Base-by-base conservation (phyloP, 2,329 filamentous ascomycete genomes). In the Pseudocercospora fuligena region DNA sequence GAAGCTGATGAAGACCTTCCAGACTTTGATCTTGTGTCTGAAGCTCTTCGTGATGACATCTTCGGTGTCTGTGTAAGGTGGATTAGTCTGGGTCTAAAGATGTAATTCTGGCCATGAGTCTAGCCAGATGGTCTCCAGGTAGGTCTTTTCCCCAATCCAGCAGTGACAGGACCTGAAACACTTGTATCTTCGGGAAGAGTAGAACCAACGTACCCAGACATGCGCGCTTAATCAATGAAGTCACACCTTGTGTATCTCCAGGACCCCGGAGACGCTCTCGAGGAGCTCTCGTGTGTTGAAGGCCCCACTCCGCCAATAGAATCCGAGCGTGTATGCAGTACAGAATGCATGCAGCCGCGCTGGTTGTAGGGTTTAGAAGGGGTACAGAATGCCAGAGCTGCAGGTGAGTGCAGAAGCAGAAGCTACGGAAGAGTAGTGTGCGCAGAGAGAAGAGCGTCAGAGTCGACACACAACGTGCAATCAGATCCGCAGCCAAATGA, bases 321-420 rank as follows among this genome's bases (percentile, higher is more conserved):
- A 69, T 65, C 66, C 70, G 57, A 65, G 64, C 63, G 51, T 61
- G 63, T 63, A 70, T 71, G 73, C 71, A 72, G 65, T 40, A 66
- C 66, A 61, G 67, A 70, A 78, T 80, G 80, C 80, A 82, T 78
- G 78, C 78, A 81, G 76, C 78, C 78, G 79, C 76, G 75, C 71
- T 72, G 14, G 70, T 74, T 72, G 64, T 61, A 59, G 56, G 57
- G 66, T 59, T 60, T 62, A 60, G 62, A 61, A 57, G 51, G 67
- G 56, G 66, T 66, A 69, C 66, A 73, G 63, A 64, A 9, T 65
- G 63, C 21, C 63, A 56, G 57, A 64, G 58, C 69, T 72, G 73
- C 73, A 75, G 71, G 68, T 57, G 60, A 65, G 61, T 49, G 65
- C 67, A 69, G 68, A 68, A 67, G 68, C 60, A 73, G 69, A 58